phyloP scores from a whole-genome alignment of 2,329 filamentous ascomycete genomes.

The Aureobasidium musti region DNA sequence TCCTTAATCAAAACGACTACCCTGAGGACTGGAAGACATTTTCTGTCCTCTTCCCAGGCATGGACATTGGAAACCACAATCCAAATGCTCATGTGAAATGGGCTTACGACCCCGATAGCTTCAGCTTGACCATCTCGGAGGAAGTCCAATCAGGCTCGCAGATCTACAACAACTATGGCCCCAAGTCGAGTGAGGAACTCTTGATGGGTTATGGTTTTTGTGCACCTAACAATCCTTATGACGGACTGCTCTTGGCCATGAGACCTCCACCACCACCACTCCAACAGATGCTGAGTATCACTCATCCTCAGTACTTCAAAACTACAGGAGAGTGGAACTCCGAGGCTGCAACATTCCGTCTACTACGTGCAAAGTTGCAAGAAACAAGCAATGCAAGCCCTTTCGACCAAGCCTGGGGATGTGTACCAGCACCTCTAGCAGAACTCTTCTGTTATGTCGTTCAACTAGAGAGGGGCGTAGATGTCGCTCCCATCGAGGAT shows the following conservation, averaged over 20 bases:
- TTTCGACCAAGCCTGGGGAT: slow-evolving; percentile 28
- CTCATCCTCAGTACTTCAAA: slow-evolving; percentile 43
- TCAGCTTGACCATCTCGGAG: slow-evolving; percentile 45
- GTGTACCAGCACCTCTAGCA: slow-evolving; percentile 39
- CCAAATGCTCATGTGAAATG: slow-evolving; percentile 52
- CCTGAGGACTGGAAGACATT: slow-evolving; percentile 43
- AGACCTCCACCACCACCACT: slow-evolving; percentile 44
- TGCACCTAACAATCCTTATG: slow-evolving; percentile 50
- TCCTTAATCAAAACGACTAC: slow-evolving; percentile 41
- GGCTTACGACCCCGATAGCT: slow-evolving; percentile 46
- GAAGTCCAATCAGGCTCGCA: slow-evolving; percentile 44
- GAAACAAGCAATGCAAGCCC: background rate
- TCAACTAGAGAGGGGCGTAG: slow-evolving; percentile 39
- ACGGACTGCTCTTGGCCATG: slow-evolving; percentile 49
- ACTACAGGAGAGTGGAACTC: slow-evolving; percentile 39
- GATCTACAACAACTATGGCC: slow-evolving; percentile 57
- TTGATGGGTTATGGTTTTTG: slow-evolving; percentile 58
- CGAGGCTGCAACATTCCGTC: slow-evolving; percentile 44
- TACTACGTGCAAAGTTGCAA: slow-evolving; percentile 34
- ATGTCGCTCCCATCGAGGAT: slow-evolving; percentile 37
- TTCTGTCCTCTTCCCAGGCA: slow-evolving; percentile 52
- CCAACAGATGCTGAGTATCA: slow-evolving; percentile 37
- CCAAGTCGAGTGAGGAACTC: slow-evolving; percentile 56
- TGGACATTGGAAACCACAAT: slow-evolving; percentile 55
- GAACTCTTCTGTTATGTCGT: slow-evolving; percentile 44